Conservation (phyloP, 2,329 filamentous ascomycete species). For the Aspergillus neotritici region DNA sequence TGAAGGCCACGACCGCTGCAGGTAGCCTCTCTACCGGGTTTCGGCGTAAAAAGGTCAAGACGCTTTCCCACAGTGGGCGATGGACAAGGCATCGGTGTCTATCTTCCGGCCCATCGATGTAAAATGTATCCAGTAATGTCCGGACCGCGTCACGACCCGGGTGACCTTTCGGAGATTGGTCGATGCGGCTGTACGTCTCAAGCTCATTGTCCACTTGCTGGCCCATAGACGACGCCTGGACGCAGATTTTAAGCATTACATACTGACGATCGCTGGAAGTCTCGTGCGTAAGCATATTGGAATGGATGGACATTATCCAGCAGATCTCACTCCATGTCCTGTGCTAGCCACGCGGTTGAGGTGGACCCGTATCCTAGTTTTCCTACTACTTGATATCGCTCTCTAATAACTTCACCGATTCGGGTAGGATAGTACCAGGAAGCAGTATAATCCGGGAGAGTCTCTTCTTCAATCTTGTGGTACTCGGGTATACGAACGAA, state of each 20-base stretch:
- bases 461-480: slow-evolving; percentile 31
- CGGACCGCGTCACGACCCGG: slow-evolving; percentile 28
- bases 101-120: slow-evolving; percentile 25
- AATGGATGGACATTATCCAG: background rate
- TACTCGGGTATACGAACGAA: slow-evolving; percentile 18
- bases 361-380: slow-evolving; percentile 34
- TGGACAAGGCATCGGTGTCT: slow-evolving; percentile 35
- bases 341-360: slow-evolving; percentile 35
- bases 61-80: slow-evolving; percentile 42
- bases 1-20: slow-evolving; percentile 27
- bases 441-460: slow-evolving; percentile 21
- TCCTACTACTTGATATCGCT: slow-evolving; percentile 30
- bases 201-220: slow-evolving; percentile 35
- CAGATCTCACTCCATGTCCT: slow-evolving; percentile 27
- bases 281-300: background rate
- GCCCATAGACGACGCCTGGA: slow-evolving; percentile 24
- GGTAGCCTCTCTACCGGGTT: slow-evolving; percentile 38
- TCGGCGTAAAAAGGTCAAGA: slow-evolving; percentile 35
- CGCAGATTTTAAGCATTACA: slow-evolving; percentile 29
- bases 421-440: slow-evolving; percentile 25
- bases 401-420: slow-evolving; percentile 27
- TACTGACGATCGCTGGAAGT: slow-evolving; percentile 20
- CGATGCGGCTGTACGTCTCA: slow-evolving; percentile 41
- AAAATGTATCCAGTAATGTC: slow-evolving; percentile 30
- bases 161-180: slow-evolving; percentile 18